Percentiles rank a stretch among this genome's conserved stretches.
Evolutionary conservation across 352 stramenopile genomes (phyloP).

Genomic region (Phytopythium sindhum): DNA sequence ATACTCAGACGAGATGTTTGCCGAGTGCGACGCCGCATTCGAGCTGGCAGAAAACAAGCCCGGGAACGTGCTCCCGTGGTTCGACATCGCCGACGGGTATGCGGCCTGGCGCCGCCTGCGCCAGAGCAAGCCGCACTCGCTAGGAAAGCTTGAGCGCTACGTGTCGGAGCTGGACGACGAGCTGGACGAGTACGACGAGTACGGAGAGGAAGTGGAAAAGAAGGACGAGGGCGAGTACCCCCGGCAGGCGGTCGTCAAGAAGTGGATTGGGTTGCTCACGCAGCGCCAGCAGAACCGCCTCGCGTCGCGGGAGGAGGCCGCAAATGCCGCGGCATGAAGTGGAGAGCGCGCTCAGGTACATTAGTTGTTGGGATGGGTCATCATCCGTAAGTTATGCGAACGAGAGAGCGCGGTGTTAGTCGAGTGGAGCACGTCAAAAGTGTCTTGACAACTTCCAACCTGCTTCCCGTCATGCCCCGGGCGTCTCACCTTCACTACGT

Average conservation of each 20-base stretch:
- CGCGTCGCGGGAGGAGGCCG: conserved; percentile 19
- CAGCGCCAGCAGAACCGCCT: conserved; percentile 30
- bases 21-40: conserved; percentile 27
- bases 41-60: conserved; percentile 6
- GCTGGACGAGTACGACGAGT: conserved; percentile 11
- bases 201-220: conserved; percentile 22
- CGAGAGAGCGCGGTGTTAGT: not conserved
- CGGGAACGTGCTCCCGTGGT: conserved; percentile 39
- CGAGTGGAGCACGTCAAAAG: not conserved
- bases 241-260: conserved; percentile 16
- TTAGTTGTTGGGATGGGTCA: not conserved
- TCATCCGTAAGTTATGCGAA: conserved; percentile 1
- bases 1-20: conserved; percentile 45
- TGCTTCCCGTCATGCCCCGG: not conserved
- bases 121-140: conserved; percentile 4
- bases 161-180: conserved; percentile 8
- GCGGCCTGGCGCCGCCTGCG: conserved; percentile 1
- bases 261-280: conserved; percentile 27
- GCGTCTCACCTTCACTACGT: not conserved
- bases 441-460: not conserved
- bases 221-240: conserved; percentile 6
- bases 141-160: not conserved
- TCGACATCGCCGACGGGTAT: conserved; percentile 37
- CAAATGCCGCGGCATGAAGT: not conserved
- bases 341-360: not conserved